A percentile compares a stretch with the other conserved stretches of the same genome.
Evolutionary conservation across 352 stramenopile genomes (phyloP).

Genomic region (Elongisporangium anandrum): DNA sequence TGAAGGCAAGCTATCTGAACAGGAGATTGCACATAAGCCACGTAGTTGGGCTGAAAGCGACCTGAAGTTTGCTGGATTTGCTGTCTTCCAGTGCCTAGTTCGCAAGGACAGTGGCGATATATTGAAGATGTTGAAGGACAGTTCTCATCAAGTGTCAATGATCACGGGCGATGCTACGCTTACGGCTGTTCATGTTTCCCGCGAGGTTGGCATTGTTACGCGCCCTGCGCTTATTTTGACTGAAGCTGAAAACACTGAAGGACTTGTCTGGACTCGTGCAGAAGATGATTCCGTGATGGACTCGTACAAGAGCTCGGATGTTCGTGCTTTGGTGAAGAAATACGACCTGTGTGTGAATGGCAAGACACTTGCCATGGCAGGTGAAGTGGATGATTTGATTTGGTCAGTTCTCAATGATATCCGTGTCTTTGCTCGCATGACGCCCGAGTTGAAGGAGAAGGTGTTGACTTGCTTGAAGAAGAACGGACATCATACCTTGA

Average conservation of each 20-base stretch:
- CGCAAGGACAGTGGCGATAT: constrained; percentile 96
- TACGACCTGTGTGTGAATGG: constrained; percentile 86
- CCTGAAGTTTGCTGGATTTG: constrained; percentile 96
- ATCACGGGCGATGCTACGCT: constrained; percentile 98
- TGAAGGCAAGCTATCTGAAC: constrained; percentile 54
- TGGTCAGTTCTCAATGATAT: constrained; percentile 79
- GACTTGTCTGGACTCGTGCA: constrained; percentile 77
- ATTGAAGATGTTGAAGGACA: constrained; percentile 90
- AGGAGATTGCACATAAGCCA: constrained; percentile 76
- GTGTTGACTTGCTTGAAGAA: constrained; percentile 95
- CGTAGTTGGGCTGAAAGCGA: constrained; percentile 90
- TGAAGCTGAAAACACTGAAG: constrained; percentile 25
- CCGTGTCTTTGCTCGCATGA: constrained; percentile 96
- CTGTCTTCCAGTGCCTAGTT: constrained; percentile 87
- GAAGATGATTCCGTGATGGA: constrained; percentile 69
- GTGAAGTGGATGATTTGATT: constrained; percentile 80
- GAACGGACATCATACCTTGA: constrained; percentile 90
- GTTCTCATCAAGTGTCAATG: constrained; percentile 95
- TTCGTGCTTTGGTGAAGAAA: constrained; percentile 60
- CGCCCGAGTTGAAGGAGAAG: constrained; percentile 95
- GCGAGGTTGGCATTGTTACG: constrained; percentile 92
- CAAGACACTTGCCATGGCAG: constrained; percentile 61
- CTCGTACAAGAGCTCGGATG: constrained; percentile 61
- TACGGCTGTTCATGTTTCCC: constrained; percentile 96
- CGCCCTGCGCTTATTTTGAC: constrained; percentile 70